Conservation (phyloP, 108 stramenopile genomes). For the Pinguiococcus pyrenoidosus region DNA sequence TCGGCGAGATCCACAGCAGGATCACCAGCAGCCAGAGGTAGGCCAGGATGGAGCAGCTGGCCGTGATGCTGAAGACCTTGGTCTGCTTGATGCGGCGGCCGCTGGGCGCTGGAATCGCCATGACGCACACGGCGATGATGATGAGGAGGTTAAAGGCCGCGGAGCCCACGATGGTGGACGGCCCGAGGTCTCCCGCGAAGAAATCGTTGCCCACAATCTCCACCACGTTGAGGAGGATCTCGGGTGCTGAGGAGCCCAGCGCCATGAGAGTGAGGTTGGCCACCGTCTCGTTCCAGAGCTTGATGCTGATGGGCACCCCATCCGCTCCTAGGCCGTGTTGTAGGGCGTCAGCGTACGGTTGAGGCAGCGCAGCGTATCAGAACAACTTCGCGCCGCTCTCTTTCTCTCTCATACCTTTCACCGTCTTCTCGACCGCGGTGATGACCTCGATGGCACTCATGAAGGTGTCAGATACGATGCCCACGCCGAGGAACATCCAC, state of each 20-base stretch:
- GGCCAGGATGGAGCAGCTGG: conserved; percentile 8
- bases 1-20: conserved; percentile 2
- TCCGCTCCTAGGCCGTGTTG: too few species aligned
- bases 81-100: too few species aligned
- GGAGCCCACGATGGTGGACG: conserved; percentile 27
- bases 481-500: not conserved
- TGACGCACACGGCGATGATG: conserved; percentile 24
- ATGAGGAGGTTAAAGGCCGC: conserved; percentile 28
- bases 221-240: conserved; percentile 24
- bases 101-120: conserved; percentile 5
- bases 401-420: too few species aligned
- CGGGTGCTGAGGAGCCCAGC: conserved; percentile 29
- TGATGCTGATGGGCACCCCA: too few species aligned
- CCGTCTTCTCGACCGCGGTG: conserved; percentile 10
- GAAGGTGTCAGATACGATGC: conserved; percentile 16
- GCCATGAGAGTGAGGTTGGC: conserved; percentile 37
- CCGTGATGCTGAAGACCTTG: not conserved
- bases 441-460: conserved; percentile 28
- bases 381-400: too few species aligned
- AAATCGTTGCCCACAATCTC: conserved; percentile 11
- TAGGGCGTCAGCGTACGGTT: not conserved
- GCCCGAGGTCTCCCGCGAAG: conserved; percentile 19
- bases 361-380: not conserved
- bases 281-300: conserved; percentile 29
- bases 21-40: conserved; percentile 24